Evolutionary conservation across 768 basidiomycete species (phyloP), one percentile per base, ranked within the genome.

Genomic region (Psilocybe sp.): DNA sequence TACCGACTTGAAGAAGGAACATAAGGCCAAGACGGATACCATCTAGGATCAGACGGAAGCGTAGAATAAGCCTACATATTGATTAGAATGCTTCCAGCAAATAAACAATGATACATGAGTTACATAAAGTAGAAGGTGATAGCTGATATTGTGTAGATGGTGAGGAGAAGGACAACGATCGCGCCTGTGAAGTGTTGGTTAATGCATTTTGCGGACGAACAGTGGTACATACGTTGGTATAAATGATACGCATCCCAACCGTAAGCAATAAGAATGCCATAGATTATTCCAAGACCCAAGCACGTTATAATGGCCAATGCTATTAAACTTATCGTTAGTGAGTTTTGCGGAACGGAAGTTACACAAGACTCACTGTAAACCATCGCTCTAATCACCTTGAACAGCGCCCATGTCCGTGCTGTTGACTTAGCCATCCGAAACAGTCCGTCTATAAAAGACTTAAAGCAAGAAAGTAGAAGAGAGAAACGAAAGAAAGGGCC

Each of bases 111-210:
- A n/a, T 40, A 23, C 28, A 15, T 6, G 18, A 6, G 20, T 52
- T 45, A 71, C 73, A 75, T 71, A 44, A 73, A 58, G 47, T 72
- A 73, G 19, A 69, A 50, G 18, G 71, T 49, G 38, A 73, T 60
- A 7, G 68, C 54, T 11, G 67, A 66, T 38, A 70, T 35, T 5
- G 63, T 66, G 35, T 74, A 63, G 44, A 66, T 52, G 13, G 47
- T 52, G 23, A 70, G 56, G 10, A 69, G 54, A 7, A 58, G 53
- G n/a, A 70, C 57, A 37, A 71, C 57, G 33, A 73, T 60, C 10
- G 60, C 58, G 41, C 71, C 73, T 74, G 50, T 4, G 15, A 16
- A 13, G 33, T 31, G 12, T 39, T 54, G 51, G 18, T 40, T 32
- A 32, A n/a, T 16, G 34, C n/a, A 16, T 31, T 40, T 18, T 28